Conservation (phyloP, 179 eudicot species). For the Heliamphora pulchella region DNA sequence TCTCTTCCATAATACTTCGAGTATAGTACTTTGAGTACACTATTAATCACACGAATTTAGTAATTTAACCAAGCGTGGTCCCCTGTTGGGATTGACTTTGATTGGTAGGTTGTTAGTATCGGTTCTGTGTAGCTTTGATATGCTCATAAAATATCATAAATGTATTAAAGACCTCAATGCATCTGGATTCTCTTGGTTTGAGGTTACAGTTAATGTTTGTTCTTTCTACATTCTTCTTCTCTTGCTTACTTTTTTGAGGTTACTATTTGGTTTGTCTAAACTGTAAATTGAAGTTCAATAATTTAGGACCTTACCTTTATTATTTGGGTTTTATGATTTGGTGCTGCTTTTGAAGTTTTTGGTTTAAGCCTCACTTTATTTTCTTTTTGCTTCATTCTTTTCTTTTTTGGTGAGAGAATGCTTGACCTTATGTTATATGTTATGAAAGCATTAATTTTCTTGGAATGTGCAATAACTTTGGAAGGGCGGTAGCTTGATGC, state of each 20-base stretch:
- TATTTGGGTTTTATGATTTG: neutral
- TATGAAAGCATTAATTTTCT: too few relatives aligned
- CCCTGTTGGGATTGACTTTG: neutral
- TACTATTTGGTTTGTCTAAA: neutral
- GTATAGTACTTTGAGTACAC: too few relatives aligned
- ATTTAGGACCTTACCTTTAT: neutral
- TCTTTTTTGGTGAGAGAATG: too few relatives aligned
- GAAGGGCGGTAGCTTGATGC: too few relatives aligned
- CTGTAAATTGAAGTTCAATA: neutral
- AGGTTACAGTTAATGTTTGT: neutral
- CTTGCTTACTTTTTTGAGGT: neutral
- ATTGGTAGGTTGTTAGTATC: neutral
- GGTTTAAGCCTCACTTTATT: neutral
- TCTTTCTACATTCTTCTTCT: neutral
- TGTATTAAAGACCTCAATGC: neutral
- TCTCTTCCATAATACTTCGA: too few relatives aligned
- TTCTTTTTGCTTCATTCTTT: too few relatives aligned
- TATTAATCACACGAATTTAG: too few relatives aligned
- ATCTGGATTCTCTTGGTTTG: neutral
- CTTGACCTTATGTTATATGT: too few relatives aligned
- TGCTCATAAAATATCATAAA: neutral
- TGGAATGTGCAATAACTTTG: too few relatives aligned
- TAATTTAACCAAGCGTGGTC: neutral
- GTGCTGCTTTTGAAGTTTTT: neutral
- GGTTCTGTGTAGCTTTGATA: neutral